Conservation (phyloP, 2,329 filamentous ascomycete genomes). For the Pyrenophora seminiperda region DNA sequence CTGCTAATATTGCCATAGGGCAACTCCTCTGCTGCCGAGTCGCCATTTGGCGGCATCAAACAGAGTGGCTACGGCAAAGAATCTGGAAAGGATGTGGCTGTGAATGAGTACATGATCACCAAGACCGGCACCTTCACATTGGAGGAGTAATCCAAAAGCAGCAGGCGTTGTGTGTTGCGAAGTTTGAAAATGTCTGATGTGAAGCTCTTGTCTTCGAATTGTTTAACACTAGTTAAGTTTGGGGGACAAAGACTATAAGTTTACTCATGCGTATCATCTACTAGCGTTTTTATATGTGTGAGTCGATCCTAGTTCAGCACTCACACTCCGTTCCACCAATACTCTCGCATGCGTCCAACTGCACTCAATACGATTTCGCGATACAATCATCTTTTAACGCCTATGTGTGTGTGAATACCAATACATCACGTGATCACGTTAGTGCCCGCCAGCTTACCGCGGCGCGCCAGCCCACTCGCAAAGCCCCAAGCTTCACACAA, state of each 20-base stretch:
- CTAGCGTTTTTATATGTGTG: background rate
- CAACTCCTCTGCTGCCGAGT: constrained; percentile 68
- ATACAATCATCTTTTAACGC: background rate
- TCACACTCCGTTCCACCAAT: background rate
- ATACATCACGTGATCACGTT: constrained; percentile 19
- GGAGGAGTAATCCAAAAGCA: constrained; percentile 43
- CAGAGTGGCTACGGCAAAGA: constrained; percentile 72
- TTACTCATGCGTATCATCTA: constrained; percentile 1
- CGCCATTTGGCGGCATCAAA: constrained; percentile 71
- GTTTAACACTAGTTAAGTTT: constrained; percentile 3
- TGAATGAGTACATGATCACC: constrained; percentile 66
- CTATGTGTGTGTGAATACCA: background rate
- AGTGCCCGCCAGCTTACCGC: constrained; percentile 18
- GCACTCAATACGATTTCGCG: background rate
- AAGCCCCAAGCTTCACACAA: constrained; percentile 8
- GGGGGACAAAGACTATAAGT: background rate
- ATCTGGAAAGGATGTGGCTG: constrained; percentile 68
- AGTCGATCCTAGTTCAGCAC: background rate
- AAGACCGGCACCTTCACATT: constrained; percentile 70
- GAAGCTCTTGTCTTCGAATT: background rate
- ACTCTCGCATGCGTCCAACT: background rate
- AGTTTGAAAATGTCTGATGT: constrained; percentile 1
- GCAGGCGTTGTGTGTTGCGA: background rate
- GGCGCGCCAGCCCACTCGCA: constrained; percentile 8
- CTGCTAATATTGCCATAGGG: constrained; percentile 44